phyloP scores from a whole-genome alignment of 495 filamentous ascomycete species.

The Penicillium tannophilum region DNA sequence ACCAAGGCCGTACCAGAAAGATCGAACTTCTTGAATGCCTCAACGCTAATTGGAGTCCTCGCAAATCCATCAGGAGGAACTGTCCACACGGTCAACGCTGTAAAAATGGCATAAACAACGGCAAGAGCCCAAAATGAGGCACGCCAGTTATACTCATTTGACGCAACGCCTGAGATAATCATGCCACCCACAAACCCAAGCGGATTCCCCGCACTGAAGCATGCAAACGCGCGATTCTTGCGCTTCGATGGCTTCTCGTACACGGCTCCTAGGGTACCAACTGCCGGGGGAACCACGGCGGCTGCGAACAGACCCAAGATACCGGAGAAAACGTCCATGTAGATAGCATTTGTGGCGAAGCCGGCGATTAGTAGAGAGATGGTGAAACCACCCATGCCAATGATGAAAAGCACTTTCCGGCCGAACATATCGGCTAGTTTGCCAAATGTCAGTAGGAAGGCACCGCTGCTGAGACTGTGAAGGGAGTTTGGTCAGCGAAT shows the following conservation, averaged over 20 bases:
- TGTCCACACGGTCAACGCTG: constrained; percentile 60
- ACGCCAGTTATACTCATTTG: constrained; percentile 68
- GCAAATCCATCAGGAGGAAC: constrained; percentile 60
- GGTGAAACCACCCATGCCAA: constrained; percentile 64
- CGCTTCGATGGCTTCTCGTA: constrained; percentile 62
- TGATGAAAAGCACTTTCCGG: constrained; percentile 67
- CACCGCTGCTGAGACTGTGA: constrained; percentile 63
- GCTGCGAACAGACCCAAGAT: constrained; percentile 64
- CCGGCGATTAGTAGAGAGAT: constrained; percentile 58
- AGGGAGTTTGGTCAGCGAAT: constrained; percentile 14
- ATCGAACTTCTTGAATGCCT: constrained; percentile 61
- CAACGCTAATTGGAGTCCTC: constrained; percentile 47
- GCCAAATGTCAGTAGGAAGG: constrained; percentile 74
- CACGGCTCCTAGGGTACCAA: constrained; percentile 65
- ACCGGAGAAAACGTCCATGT: constrained; percentile 65
- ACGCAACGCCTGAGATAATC: constrained; percentile 66
- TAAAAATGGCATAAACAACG: constrained; percentile 61
- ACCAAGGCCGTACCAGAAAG: constrained; percentile 65
- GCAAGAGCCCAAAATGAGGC: constrained; percentile 66
- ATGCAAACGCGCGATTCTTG: constrained; percentile 69
- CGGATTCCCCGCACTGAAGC: constrained; percentile 69
- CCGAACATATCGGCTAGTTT: constrained; percentile 75
- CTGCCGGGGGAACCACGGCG: constrained; percentile 65
- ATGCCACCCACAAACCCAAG: constrained; percentile 70
- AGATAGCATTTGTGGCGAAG: constrained; percentile 63